These are phyloP conservation scores for Pseudogymnoascus sp. DNA, from an alignment of 2,329 filamentous ascomycete species.

Conservation along the genomic window DNA sequence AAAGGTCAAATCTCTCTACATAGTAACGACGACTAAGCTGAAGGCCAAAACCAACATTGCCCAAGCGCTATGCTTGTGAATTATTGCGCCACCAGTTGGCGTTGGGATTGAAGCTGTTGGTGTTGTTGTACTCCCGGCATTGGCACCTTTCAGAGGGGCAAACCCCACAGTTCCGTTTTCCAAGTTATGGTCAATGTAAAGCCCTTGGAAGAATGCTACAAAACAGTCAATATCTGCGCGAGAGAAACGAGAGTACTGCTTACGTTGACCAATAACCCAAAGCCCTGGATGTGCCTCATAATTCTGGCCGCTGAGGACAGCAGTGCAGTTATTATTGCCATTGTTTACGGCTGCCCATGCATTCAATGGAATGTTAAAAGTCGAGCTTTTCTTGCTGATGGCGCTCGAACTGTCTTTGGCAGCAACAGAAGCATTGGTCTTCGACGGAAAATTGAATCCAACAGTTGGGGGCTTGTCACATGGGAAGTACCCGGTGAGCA, in stretches of 20 bases:
- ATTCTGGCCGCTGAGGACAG: neutral
- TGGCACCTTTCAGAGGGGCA: neutral
- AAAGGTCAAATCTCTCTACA: neutral
- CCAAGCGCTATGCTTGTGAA: neutral
- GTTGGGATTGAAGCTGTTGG: neutral
- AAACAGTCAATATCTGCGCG: neutral
- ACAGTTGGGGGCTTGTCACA: constrained; percentile 11
- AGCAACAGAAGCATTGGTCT: constrained; percentile 7
- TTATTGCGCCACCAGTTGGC: neutral
- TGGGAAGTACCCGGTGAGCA: constrained; percentile 13
- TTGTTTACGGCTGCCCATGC: neutral
- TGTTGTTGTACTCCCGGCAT: neutral
- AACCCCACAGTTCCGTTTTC: neutral
- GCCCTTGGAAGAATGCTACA: neutral
- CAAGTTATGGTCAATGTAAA: neutral
- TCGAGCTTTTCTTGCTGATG: neutral
- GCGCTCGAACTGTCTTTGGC: neutral
- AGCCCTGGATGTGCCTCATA: neutral
- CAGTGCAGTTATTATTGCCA: neutral
- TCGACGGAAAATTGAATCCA: constrained; percentile 12
- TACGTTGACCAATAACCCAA: neutral
- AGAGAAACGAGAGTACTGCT: neutral
- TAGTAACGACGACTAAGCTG: neutral
- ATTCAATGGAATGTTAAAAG: neutral
- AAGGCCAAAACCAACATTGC: neutral